Evolutionary conservation across 2,329 filamentous ascomycete genomes (phyloP), one percentile per base, ranked within the genome.

Genomic region (Aspergillus sp.): DNA sequence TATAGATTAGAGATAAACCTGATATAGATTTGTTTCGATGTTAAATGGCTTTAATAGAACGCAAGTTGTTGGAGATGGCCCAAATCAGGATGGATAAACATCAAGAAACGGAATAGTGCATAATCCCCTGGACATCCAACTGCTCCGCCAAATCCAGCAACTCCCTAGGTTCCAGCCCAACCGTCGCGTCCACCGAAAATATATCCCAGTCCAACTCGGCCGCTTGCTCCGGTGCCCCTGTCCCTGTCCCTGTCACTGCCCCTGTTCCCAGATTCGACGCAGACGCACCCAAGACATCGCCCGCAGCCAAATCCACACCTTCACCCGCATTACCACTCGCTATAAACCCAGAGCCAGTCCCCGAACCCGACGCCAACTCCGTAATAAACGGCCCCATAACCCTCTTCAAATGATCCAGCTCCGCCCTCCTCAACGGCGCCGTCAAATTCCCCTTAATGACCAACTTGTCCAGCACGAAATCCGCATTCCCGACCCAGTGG

Each of bases 371-470:
- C 26, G 26, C 9, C 26, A 30, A 30, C 26, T 30, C 26, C 26
- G 26, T 9, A 11, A 30, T 36, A 36, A 36, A n/a, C 12, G 34
- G 34, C 34, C 34, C 34, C 34, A 36, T n/a, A 2, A 36, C 34
- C 0, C 34, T 13, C 34, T 36, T 36, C 12, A 36, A 4, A 36
- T 36, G 34, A 36, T 32, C 22, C 13, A 77, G 65, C 15, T 77
- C 75, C 1, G 71, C 66, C 36, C 71, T 74, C 2, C 75, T 65
- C 0, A 78, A 55, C 1, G 73, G 74, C 3, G 75, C 74, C 0
- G 74, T 71, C 0, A 75, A 53, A 48, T 73, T 77, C 0, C 74
- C 75, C 24, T 75, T 76, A 1, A 66, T 53, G 5, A 76, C 74
- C 18, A 77, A 64, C 11, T 70, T 74, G 42, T 76, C 74, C 0